Evolutionary conservation across 257 asterid species (phyloP), one percentile per base, ranked within the genome.

Genomic region (Solanum pinnatisectum): DNA sequence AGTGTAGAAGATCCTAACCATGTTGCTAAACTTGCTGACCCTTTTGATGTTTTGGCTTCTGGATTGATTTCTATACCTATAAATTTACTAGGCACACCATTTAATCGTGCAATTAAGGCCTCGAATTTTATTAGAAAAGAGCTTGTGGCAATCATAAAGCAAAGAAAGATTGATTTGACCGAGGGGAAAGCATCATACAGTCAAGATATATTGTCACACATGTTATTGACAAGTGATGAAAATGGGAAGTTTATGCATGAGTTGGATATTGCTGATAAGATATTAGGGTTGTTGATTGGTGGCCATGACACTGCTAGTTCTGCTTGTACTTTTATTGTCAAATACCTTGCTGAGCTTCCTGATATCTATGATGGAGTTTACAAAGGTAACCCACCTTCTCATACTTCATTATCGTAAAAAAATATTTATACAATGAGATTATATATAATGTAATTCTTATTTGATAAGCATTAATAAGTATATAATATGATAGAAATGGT

Each of bases 231-330:
- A 0, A 85, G 93, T 85, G 94, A 94, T 71, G 96, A 89, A 82
- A 89, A 89, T 86, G 95, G 96, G 3, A 93, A 91, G 79, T 92
- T 91, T 63, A 94, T 94, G 96, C 35, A 42, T 65, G 96, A 94
- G 79, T 40, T 88, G 49, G 94, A 94, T 13, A 87, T 94, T 30
- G 95, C 94, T 59, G 94, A 91, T 40, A 94, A 94, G 89, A 94
- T 94, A 22, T 91, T 94, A 88, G 95, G 96, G 3, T 85, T 94
- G 83, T 90, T 94, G 63, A 90, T 94, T 79, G 96, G 94, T 33
- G 96, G 96, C 1, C 96, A 93, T 86, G 96, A 94, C 39, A 94
- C 96, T 2, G 93, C 94, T 3, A 93, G 95, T 89, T 93, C 95
- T 81, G 93, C 95, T 12, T 94, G 96, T 81, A 83, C 95, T 35